Percentiles rank a stretch among this genome's conserved stretches.
phyloP scores from a whole-genome alignment of 805 yeast genomes.

The Sugiyamaella valdiviana region DNA sequence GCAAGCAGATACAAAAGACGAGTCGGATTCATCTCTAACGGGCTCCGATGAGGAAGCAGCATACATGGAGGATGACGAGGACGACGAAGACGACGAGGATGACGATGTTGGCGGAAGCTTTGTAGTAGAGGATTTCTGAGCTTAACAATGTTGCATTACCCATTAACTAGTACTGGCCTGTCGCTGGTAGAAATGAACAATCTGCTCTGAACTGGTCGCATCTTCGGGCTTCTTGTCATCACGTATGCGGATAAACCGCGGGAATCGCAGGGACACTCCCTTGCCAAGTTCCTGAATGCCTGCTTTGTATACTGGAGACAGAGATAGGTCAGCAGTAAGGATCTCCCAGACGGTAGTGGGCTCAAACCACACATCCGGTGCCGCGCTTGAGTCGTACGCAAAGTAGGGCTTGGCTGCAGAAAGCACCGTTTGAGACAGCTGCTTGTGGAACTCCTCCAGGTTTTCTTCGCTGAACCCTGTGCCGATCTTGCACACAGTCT shows the following conservation, averaged over 20 bases:
- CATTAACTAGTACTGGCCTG: slow-evolving; percentile 41
- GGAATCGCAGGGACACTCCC: slow-evolving; percentile 85
- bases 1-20: background rate
- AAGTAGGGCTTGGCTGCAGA: slow-evolving; percentile 59
- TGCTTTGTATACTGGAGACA: slow-evolving; percentile 85
- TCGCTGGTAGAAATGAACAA: slow-evolving; percentile 72
- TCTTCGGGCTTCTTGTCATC: slow-evolving; percentile 84
- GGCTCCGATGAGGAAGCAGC: slow-evolving; percentile 3
- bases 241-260: slow-evolving; percentile 74
- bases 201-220: slow-evolving; percentile 78
- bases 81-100: slow-evolving; percentile 18
- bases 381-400: slow-evolving; percentile 56
- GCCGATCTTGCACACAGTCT: slow-evolving; percentile 94
- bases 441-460: slow-evolving; percentile 52
- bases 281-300: slow-evolving; percentile 66
- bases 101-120: slow-evolving; percentile 17
- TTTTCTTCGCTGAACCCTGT: slow-evolving; percentile 92
- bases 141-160: background rate
- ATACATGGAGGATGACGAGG: slow-evolving; percentile 16
- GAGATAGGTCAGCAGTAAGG: slow-evolving; percentile 80
- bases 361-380: slow-evolving; percentile 94
- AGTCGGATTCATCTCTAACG: background rate
- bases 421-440: slow-evolving; percentile 62
- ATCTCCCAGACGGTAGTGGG: slow-evolving; percentile 83
- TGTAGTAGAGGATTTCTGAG: slow-evolving; percentile 10